Evolutionary conservation across 192 early-diverging fungal genomes (phyloP).

Genomic region (Coemansia erecta): DNA sequence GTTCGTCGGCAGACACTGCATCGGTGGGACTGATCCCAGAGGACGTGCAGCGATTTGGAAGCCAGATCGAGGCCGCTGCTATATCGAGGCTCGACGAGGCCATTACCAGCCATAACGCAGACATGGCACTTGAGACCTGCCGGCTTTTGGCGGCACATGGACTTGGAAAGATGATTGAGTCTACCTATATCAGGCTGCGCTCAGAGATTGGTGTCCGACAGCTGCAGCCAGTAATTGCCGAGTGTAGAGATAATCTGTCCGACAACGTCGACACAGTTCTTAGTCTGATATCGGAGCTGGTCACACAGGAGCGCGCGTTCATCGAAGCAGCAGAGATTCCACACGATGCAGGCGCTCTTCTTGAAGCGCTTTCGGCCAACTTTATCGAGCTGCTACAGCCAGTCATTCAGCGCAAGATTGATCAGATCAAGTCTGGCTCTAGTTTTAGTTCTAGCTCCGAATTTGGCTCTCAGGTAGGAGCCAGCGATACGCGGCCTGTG

Average conservation of each 20-base stretch:
- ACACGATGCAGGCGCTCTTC: conserved; percentile 10
- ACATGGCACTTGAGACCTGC: conserved; percentile 2
- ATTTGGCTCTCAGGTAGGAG: background rate
- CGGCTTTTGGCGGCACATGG: conserved; percentile 25
- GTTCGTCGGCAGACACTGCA: background rate
- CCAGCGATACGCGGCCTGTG: background rate
- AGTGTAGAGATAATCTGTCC: background rate
- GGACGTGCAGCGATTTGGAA: background rate
- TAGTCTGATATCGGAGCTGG: conserved; percentile 6
- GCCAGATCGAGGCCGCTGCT: conserved; percentile 14
- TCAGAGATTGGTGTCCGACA: conserved; percentile 11
- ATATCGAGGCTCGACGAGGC: conserved; percentile 11
- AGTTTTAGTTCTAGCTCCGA: no score
- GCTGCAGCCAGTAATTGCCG: conserved; percentile 15
- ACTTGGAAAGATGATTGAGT: conserved; percentile 10
- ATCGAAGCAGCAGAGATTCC: conserved; percentile 21
- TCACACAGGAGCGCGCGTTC: conserved; percentile 27
- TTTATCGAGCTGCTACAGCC: conserved; percentile 21
- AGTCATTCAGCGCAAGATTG: conserved; percentile 6
- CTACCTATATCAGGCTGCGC: conserved; percentile 18
- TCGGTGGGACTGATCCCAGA: conserved; percentile 5
- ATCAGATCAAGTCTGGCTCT: background rate
- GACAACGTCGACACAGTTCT: conserved; percentile 11
- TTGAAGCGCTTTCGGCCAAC: conserved; percentile 16
- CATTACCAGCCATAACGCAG: conserved; percentile 10